These are phyloP conservation scores for Crassisporium funariophilum DNA, from an alignment of 768 basidiomycete species.

Conservation along the genomic window DNA sequence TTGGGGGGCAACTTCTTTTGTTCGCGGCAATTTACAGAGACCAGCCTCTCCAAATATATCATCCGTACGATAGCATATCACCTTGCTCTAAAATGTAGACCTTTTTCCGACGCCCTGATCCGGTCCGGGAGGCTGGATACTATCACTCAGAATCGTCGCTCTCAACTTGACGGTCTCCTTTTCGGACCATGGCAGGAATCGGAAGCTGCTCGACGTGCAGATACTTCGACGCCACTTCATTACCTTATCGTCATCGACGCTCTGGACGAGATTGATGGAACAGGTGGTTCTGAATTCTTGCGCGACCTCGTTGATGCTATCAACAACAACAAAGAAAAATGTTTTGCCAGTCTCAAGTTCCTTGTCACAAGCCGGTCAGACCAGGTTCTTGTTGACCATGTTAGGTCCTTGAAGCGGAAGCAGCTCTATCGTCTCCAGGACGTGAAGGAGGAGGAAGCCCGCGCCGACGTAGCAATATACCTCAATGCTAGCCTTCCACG, in stretches of 20 bases:
- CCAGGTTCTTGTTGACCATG: constrained; percentile 3
- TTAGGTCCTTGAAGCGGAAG: constrained; percentile 4
- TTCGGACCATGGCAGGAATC: constrained; percentile 16
- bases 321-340: background rate
- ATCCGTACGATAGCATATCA: constrained; percentile 28
- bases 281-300: constrained; percentile 17
- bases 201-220: background rate
- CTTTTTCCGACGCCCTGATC: constrained; percentile 18
- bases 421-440: constrained; percentile 13
- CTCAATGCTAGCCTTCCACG: constrained; percentile 1
- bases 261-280: constrained; percentile 24
- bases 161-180: constrained; percentile 16
- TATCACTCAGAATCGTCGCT: constrained; percentile 4
- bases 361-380: constrained; percentile 17
- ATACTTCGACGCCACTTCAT: background rate
- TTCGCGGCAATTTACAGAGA: constrained; percentile 27
- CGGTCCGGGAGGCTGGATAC: constrained; percentile 6
- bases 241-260: constrained; percentile 27
- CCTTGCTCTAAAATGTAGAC: constrained; percentile 21
- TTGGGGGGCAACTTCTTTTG: constrained; percentile 31
- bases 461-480: constrained; percentile 7
- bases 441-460: constrained; percentile 7
- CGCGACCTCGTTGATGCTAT: constrained; percentile 3
- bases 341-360: constrained; percentile 17
- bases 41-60: constrained; percentile 13